Conservation (phyloP, 2,329 filamentous ascomycete species). For the Sphaceloma murrayae region DNA sequence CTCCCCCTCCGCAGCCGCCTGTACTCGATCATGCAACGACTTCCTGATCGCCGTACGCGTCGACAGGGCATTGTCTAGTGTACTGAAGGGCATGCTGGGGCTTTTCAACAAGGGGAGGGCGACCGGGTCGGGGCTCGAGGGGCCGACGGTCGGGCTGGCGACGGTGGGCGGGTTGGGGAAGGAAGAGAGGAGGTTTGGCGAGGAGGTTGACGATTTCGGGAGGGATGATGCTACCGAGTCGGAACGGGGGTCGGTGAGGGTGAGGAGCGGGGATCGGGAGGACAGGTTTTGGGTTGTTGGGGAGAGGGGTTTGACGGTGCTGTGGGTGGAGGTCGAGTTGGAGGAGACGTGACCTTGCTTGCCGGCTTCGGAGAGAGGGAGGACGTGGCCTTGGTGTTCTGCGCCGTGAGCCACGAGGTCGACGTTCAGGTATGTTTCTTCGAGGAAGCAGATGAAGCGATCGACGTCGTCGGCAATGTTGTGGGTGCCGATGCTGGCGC, state of each 20-base stretch:
- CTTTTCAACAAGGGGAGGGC: too few relatives aligned
- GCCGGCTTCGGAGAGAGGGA: not conserved
- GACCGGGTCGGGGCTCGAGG: too few relatives aligned
- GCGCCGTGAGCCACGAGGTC: not conserved
- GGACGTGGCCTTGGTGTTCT: not conserved
- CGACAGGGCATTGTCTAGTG: not conserved
- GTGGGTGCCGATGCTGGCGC: slow-evolving; percentile 83
- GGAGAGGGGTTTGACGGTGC: not conserved
- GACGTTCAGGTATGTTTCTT: slow-evolving; percentile 27
- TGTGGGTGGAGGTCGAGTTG: not conserved
- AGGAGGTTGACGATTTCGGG: not conserved
- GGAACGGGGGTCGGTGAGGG: not conserved
- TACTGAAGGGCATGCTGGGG: not conserved
- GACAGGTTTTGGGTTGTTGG: not conserved
- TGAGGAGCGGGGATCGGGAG: not conserved
- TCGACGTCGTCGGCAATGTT: slow-evolving; percentile 68
- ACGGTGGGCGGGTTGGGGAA: not conserved
- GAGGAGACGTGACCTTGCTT: slow-evolving; percentile 4
- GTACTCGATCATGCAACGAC: not conserved
- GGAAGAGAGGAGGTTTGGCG: not conserved
- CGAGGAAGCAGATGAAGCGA: slow-evolving; percentile 46
- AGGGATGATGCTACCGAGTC: not conserved
- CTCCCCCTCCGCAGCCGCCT: slow-evolving; percentile 8
- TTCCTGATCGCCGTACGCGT: not conserved
- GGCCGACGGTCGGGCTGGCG: too few relatives aligned